These are phyloP conservation scores for Colletotrichum chlorophyti DNA, from an alignment of 2,329 filamentous ascomycete genomes.

Conservation along the genomic window DNA sequence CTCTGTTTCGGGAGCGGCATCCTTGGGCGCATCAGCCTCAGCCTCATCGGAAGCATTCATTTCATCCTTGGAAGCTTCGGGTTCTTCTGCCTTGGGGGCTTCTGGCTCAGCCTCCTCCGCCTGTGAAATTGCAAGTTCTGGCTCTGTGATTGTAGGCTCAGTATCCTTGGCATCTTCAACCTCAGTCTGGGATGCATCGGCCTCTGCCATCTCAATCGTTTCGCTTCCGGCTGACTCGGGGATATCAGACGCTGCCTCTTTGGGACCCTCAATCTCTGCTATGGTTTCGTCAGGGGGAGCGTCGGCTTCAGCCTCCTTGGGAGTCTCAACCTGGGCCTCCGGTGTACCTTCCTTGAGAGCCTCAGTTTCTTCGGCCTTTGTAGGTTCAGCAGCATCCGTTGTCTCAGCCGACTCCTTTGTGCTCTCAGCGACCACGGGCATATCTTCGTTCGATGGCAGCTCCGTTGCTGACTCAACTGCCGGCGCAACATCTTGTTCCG, in stretches of 20 bases:
- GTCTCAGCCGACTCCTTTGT: not conserved
- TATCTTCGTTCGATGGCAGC: not conserved
- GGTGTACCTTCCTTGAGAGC: not conserved
- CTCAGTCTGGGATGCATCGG: not conserved
- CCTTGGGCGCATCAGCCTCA: not conserved
- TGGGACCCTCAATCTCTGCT: not conserved
- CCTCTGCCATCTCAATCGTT: too few species aligned
- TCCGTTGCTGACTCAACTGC: not conserved
- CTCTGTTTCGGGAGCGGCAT: not conserved
- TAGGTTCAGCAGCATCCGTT: not conserved
- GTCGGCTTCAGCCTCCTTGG: not conserved
- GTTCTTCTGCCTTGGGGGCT: not conserved
- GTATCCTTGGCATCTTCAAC: not conserved
- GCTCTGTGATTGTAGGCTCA: not conserved
- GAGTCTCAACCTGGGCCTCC: not conserved
- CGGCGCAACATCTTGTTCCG: not conserved
- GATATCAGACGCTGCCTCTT: not conserved
- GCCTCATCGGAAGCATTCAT: not conserved
- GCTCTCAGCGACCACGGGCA: not conserved
- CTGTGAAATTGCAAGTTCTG: not conserved
- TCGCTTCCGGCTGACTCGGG: too few species aligned
- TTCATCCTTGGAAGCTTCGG: not conserved
- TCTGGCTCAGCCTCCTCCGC: not conserved
- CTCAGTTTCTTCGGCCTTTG: not conserved
- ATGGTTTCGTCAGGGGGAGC: not conserved